Base-by-base conservation (phyloP, 768 basidiomycete genomes). In the Amanita jacksonii region DNA sequence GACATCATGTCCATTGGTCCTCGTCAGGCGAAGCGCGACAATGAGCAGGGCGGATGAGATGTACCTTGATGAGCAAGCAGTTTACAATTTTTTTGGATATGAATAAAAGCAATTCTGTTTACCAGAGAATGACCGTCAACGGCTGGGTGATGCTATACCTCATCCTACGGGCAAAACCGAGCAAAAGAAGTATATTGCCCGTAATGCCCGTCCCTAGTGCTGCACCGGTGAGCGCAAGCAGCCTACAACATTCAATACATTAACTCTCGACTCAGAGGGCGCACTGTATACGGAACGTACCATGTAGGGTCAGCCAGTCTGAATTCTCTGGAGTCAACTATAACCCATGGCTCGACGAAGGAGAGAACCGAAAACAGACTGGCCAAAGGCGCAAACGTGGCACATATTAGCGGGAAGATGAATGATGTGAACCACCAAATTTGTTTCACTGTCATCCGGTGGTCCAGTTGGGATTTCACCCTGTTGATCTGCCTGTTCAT, bases 381-480 rank as follows among this genome's bases (percentile, higher is more conserved):
- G 8, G 65, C 63, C 5, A 70, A 46, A 0, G 69, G 66, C 0
- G 66, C 66, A 43, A 67, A 67, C 3, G 66, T 66, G 16, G 66
- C 67, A 5, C 66, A 65, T 13, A 65, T 52, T 7, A 69, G 55
- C 2, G 69, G 69, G 48, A 70, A 68, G 0, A 57, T 63, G 2
- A 65, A 64, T 0, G 65, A 66, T 0, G 61, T 56, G 42, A 64
- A 65, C 67, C 66, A 68, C 66, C 66, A 70, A 13, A 12, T 6
- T 12, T 12, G 27, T 12, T 6, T 28, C 27, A 28, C 7, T 12
- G 7, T 6, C 12, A 6, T 28, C 12, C 12, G 27, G 27, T 12
- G 12, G 27, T 28, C 27, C 6, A 28, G 27, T 6, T 28, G 27
- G 7, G 12, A 12, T 28, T 28, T 6, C 27, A 28, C 27, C 27